Evolutionary conservation across 768 basidiomycete genomes (phyloP).

Genomic region (Boletus reticuloceps): DNA sequence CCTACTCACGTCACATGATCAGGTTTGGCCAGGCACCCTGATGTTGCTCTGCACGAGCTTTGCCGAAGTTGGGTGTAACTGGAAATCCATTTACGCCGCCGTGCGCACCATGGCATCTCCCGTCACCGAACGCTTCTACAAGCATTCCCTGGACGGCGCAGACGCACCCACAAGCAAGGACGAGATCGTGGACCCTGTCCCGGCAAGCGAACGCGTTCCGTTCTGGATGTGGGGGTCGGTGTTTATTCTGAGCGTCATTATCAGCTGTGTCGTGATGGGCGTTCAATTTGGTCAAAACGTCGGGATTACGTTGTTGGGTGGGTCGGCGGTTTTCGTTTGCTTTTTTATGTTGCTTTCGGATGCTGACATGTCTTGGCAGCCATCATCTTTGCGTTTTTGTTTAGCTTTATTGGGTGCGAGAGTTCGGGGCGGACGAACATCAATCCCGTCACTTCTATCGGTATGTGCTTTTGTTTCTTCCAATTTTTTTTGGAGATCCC

Average conservation of each 20-base stretch:
- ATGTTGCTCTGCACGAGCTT: conserved; percentile 55
- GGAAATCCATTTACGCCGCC: conserved; percentile 18
- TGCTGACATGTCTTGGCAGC: conserved; percentile 16
- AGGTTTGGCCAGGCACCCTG: conserved; percentile 29
- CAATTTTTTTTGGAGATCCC: not conserved
- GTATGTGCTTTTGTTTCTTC: conserved; percentile 13
- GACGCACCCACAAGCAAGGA: conserved; percentile 16
- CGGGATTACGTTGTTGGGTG: conserved; percentile 24
- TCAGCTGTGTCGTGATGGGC: conserved; percentile 52
- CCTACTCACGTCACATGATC: not conserved
- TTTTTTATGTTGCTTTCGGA: not conserved
- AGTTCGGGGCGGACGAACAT: conserved; percentile 58
- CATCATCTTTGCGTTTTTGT: conserved; percentile 58
- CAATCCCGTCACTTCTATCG: conserved; percentile 58
- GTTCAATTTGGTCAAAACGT: conserved; percentile 57
- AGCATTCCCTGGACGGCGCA: not conserved
- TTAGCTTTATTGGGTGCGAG: conserved; percentile 67
- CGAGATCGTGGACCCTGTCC: conserved; percentile 52
- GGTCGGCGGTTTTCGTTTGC: not conserved
- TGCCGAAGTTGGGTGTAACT: conserved; percentile 25
- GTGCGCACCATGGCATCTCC: not conserved
- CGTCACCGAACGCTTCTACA: conserved; percentile 5
- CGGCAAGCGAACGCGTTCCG: conserved; percentile 54
- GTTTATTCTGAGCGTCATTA: conserved; percentile 44
- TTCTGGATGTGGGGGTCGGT: conserved; percentile 53